phyloP scores from a whole-genome alignment of 2,329 filamentous ascomycete species.

The Periconia sp. region DNA sequence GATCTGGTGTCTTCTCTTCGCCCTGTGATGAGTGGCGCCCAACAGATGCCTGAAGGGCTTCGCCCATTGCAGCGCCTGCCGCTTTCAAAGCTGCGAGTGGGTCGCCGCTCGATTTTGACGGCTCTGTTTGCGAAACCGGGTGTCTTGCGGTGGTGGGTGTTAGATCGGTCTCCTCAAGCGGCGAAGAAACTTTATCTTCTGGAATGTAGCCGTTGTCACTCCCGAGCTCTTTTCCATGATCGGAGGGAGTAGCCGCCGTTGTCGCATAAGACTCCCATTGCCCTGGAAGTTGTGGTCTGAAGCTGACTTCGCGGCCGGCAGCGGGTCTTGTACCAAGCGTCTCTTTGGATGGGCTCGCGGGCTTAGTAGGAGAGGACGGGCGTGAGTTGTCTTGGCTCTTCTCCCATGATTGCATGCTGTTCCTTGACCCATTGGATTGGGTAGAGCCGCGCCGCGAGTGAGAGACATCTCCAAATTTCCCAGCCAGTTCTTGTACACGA shows the following conservation, averaged over 20 bases:
- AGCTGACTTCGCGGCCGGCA: constrained; percentile 47
- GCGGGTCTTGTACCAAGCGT: constrained; percentile 27
- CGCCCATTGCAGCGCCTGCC: constrained; percentile 56
- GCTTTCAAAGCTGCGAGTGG: constrained; percentile 53
- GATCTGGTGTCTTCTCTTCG: constrained; percentile 10
- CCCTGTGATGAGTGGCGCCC: constrained; percentile 36
- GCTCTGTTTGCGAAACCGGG: constrained; percentile 25
- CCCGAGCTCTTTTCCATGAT: constrained; percentile 30
- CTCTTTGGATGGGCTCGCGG: constrained; percentile 25
- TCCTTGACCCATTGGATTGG: constrained; percentile 50
- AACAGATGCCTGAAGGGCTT: constrained; percentile 50
- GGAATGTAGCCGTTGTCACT: constrained; percentile 8
- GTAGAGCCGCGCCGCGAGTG: constrained; percentile 54
- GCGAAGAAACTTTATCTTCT: constrained; percentile 10
- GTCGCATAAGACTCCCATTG: constrained; percentile 60
- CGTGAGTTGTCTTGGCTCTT: constrained; percentile 45
- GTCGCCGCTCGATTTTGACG: constrained; percentile 24
- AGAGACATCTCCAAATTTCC: constrained; percentile 55
- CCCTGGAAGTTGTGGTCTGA: constrained; percentile 59
- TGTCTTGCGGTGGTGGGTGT: constrained; percentile 46
- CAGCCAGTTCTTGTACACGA: constrained; percentile 59
- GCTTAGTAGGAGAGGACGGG: constrained; percentile 38
- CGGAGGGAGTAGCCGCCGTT: constrained; percentile 42
- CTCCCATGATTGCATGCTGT: constrained; percentile 49
- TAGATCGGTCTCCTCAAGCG: constrained; percentile 38